phyloP scores from a whole-genome alignment of 768 basidiomycete genomes.

The Amanita jacksonii region DNA sequence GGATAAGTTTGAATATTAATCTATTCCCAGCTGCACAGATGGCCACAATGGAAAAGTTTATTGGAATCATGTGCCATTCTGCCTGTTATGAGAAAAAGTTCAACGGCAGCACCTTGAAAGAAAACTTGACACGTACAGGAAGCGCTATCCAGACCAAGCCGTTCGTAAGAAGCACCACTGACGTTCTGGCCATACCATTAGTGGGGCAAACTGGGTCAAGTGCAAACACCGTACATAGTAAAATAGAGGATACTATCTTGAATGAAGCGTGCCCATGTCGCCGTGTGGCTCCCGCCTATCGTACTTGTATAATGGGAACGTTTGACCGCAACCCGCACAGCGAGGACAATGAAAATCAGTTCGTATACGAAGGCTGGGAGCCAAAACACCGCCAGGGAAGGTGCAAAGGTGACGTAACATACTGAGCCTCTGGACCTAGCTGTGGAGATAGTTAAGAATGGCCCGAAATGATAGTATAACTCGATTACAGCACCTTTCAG shows the following conservation, averaged over 20 bases:
- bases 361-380: slow-evolving; percentile 17
- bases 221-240: slow-evolving; percentile 16
- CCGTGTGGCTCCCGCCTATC: slow-evolving; percentile 6
- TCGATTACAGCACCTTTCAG: slow-evolving; percentile 11
- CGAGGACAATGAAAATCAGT: slow-evolving; percentile 14
- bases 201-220: neutral
- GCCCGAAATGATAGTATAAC: neutral
- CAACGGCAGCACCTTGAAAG: neutral
- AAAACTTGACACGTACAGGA: slow-evolving; percentile 11
- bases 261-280: slow-evolving; percentile 16
- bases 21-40: slow-evolving; percentile 20
- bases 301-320: slow-evolving; percentile 8
- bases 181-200: slow-evolving; percentile 11
- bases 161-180: slow-evolving; percentile 13
- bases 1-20: slow-evolving; percentile 19
- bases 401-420: slow-evolving; percentile 5
- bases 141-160: slow-evolving; percentile 14
- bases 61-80: slow-evolving; percentile 16
- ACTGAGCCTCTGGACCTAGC: neutral
- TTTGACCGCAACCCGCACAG: slow-evolving; percentile 12
- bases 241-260: slow-evolving; percentile 20
- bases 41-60: slow-evolving; percentile 16
- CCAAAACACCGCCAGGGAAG: slow-evolving; percentile 17
- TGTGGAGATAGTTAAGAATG: neutral
- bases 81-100: slow-evolving; percentile 9